Evolutionary conservation across 306 rosid species (phyloP).

Genomic region (Sindora glabra): DNA sequence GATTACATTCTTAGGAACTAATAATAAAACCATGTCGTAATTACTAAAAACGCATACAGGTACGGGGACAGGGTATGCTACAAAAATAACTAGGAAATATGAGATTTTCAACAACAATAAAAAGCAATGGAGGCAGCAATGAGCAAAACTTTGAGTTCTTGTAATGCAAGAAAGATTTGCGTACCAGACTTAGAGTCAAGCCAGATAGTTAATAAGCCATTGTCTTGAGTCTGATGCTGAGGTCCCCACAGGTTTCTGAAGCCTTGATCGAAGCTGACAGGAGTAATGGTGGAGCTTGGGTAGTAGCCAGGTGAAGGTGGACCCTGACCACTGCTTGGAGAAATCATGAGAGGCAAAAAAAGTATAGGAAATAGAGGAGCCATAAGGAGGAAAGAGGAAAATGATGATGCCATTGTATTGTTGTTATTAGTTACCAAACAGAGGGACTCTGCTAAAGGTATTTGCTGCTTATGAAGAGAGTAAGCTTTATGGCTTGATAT

Average conservation of each 20-base stretch:
- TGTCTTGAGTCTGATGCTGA: conserved; percentile 62
- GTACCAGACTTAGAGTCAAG: conserved; percentile 67
- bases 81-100: background rate
- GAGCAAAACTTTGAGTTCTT: background rate
- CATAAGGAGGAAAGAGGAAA: conserved; percentile 17
- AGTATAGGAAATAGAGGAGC: conserved; percentile 30
- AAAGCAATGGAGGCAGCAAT: background rate
- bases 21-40: too few species aligned
- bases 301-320: conserved; percentile 83
- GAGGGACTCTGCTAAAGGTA: conserved; percentile 30
- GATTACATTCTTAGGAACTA: background rate
- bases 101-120: background rate
- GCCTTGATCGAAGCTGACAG: conserved; percentile 50
- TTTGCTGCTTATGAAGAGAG: conserved; percentile 10
- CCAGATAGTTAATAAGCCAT: conserved; percentile 52
- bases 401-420: conserved; percentile 30
- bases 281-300: conserved; percentile 45
- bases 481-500: conserved; percentile 28
- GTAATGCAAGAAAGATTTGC: background rate
- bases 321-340: conserved; percentile 31
- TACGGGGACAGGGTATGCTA: too few species aligned
- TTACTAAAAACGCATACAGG: too few species aligned
- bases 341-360: conserved; percentile 20
- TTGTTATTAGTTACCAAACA: conserved; percentile 15
- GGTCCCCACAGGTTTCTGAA: conserved; percentile 78